Conservation (phyloP, 1,284 basidiomycete species). For the Fomitopsis palustris region DNA sequence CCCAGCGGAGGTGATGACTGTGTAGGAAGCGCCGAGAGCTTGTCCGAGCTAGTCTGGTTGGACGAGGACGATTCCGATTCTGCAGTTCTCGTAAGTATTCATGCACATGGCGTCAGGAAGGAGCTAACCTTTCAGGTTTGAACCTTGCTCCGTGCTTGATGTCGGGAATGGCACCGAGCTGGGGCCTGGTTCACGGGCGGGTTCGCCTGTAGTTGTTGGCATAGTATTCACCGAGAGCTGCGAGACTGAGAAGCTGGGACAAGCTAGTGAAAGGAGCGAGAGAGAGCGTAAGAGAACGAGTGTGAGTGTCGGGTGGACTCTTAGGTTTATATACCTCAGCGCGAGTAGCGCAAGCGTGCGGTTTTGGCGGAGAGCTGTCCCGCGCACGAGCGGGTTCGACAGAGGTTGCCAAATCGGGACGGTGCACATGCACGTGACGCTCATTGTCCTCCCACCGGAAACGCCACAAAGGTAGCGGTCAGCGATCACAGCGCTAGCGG, state of each 20-base stretch:
- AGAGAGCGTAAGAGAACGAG: background rate
- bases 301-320: background rate
- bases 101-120: background rate
- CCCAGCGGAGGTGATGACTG: conserved; percentile 27
- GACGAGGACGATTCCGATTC: conserved; percentile 29
- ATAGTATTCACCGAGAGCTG: background rate
- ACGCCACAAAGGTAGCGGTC: background rate
- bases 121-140: conserved; percentile 5
- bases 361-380: background rate
- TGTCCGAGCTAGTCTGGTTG: conserved; percentile 35
- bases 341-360: background rate
- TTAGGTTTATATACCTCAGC: background rate
- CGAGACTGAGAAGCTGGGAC: background rate
- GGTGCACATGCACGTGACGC: background rate
- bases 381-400: background rate
- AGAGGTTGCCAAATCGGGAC: background rate
- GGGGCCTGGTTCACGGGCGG: background rate
- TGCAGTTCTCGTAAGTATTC: conserved; percentile 5
- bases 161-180: conserved; percentile 12
- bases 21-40: conserved; percentile 35
- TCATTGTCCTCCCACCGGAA: background rate
- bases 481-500: background rate
- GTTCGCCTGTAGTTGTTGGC: background rate
- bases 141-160: background rate
- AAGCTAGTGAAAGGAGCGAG: background rate